These are phyloP conservation scores for Phialophora verrucosa DNA, from an alignment of 2,329 filamentous ascomycete species.

Conservation along the genomic window DNA sequence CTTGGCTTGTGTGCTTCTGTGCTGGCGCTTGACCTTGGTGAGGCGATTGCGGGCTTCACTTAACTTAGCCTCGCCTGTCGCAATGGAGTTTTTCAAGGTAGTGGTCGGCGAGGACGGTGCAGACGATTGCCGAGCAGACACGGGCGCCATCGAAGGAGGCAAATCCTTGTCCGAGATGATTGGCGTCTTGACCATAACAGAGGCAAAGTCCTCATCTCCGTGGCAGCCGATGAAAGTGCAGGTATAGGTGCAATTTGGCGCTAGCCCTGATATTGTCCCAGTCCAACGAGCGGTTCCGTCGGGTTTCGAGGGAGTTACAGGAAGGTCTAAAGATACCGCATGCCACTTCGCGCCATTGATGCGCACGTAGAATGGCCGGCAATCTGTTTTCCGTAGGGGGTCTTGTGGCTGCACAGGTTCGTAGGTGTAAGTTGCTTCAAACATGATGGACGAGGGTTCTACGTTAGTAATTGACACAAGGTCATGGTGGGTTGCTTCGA, in stretches of 20 bases:
- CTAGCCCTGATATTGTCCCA: conserved; percentile 69
- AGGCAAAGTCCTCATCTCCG: conserved; percentile 63
- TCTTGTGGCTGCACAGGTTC: conserved; percentile 43
- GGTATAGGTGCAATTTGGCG: conserved; percentile 67
- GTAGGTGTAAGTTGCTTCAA: conserved; percentile 51
- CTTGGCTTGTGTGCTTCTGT: conserved; percentile 62
- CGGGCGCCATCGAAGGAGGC: conserved; percentile 54
- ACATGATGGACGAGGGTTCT: conserved; percentile 54
- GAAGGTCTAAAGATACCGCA: conserved; percentile 61
- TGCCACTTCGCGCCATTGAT: conserved; percentile 71
- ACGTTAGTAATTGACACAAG: conserved; percentile 56
- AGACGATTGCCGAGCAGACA: conserved; percentile 62
- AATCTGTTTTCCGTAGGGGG: conserved; percentile 40
- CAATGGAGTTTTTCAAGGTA: conserved; percentile 68
- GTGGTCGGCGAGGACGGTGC: conserved; percentile 69
- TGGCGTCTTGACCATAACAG: conserved; percentile 67
- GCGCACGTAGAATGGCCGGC: conserved; percentile 68
- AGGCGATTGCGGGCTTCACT: conserved; percentile 64
- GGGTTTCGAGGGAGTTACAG: conserved; percentile 52
- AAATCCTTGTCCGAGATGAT: conserved; percentile 64
- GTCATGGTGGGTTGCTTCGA: conserved; percentile 48
- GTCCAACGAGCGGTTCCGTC: conserved; percentile 58
- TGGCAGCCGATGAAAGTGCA: conserved; percentile 66
- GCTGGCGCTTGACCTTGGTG: conserved; percentile 66
- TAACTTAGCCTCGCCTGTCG: conserved; percentile 65